Percentiles rank a stretch among this genome's conserved stretches.
Evolutionary conservation across 768 basidiomycete species (phyloP).

Genomic region (Amanita subjunquillea): DNA sequence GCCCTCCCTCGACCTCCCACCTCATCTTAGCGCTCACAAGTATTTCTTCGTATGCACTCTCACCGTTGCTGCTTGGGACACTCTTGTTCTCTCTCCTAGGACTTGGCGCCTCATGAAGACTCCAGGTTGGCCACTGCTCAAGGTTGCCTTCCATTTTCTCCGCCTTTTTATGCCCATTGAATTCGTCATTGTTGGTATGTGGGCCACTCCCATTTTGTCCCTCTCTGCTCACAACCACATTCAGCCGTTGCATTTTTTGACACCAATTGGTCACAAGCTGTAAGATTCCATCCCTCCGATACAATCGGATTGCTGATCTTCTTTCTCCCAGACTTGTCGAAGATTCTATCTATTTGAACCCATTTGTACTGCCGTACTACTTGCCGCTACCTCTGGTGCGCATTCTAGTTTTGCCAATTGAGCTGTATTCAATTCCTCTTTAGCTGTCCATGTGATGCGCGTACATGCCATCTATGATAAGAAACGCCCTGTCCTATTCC

Average conservation of each 20-base stretch:
- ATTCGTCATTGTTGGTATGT: conserved; percentile 62
- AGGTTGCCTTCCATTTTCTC: conserved; percentile 66
- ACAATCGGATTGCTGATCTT: neutral
- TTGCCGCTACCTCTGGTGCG: conserved; percentile 59
- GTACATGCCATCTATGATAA: conserved; percentile 74
- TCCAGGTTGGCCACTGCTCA: conserved; percentile 67
- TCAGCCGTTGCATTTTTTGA: conserved; percentile 79
- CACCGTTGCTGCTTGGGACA: conserved; percentile 85
- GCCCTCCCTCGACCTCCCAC: conserved; percentile 58
- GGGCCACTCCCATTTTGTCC: neutral
- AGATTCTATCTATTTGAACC: conserved; percentile 81
- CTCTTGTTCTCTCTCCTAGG: conserved; percentile 73
- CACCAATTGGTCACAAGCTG: conserved; percentile 49
- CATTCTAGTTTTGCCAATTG: neutral
- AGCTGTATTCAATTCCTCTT: neutral
- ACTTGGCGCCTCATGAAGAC: conserved; percentile 62
- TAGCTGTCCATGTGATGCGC: conserved; percentile 66
- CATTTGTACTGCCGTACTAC: conserved; percentile 72
- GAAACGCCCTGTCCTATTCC: conserved; percentile 37
- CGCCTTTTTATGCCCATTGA: conserved; percentile 72
- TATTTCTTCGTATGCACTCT: conserved; percentile 87
- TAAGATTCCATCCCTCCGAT: conserved; percentile 16
- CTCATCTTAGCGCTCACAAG: conserved; percentile 78
- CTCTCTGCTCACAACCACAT: conserved; percentile 5
- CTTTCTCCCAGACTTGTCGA: conserved; percentile 37